Evolutionary conservation across 2,329 filamentous ascomycete species (phyloP), one percentile per base, ranked within the genome.

Genomic region (Thelonectria blattea): DNA sequence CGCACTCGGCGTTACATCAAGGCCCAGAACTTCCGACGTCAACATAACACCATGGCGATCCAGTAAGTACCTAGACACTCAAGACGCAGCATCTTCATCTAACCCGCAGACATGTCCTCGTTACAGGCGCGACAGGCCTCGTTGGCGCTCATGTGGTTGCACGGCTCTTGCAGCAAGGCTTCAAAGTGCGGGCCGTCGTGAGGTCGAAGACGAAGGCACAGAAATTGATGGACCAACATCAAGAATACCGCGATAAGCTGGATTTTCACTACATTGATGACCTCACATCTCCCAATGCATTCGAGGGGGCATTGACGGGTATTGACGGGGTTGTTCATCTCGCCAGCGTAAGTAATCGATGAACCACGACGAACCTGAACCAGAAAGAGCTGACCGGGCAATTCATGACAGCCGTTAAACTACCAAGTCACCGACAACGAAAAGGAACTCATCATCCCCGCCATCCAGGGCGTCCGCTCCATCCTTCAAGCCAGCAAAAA

Each of bases 371-470:
- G 1, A 14, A 34, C 15, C 34, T 37, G 11, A 8, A 9, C 9
- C 0, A 12, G 17, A 17, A 3, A 18, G 17, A 15, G 27, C 22
- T 34, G 12, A 15, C n/a, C n/a, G n/a, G n/a, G n/a, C n/a, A n/a
- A n/a, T n/a, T n/a, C 12, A 5, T 18, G 1, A n/a, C 10, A 61
- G 59, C 59, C 59, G 20, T 39, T 61, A 6, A 55, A 61, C 22
- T 61, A 61, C 30, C 50, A 58, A 18, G 59, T 58, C 9, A 41
- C 39, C 5, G 59, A 61, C 17, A 61, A 61, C n/a, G 59, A 61
- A 20, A 58, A 61, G 1, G 59, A 61, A n/a, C 50, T 61, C 9
- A 58, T 61, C 3, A 17, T 55, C 1, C 59, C 59, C 8, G 59
- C 59, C 1, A 58, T 58, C 8, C 37, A 61, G 24, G 59, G 55